These are phyloP conservation scores for Orbilia oligospora DNA, from an alignment of 2,329 filamentous ascomycete genomes.

Conservation along the genomic window DNA sequence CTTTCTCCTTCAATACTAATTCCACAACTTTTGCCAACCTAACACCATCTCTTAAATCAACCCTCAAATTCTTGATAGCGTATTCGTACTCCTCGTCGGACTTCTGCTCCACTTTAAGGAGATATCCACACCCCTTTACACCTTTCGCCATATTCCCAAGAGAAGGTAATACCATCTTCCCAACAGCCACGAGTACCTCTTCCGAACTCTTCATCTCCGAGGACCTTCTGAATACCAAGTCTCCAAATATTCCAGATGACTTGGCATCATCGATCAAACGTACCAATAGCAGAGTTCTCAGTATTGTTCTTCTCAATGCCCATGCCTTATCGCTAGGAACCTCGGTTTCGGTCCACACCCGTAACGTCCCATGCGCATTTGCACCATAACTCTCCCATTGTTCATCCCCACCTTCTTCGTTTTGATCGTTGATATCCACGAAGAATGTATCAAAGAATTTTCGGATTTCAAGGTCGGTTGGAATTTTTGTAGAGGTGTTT, in stretches of 20 bases:
- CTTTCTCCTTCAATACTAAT: constrained; percentile 66
- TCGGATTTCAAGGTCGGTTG: constrained; percentile 11
- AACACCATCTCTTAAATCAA: constrained; percentile 75
- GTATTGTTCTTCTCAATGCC: constrained; percentile 61
- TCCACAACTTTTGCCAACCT: constrained; percentile 75
- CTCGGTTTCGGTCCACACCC: constrained; percentile 61
- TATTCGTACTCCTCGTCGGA: constrained; percentile 74
- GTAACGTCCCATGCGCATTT: constrained; percentile 36
- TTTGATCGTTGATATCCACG: constrained; percentile 50
- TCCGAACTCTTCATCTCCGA: constrained; percentile 73
- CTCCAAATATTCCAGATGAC: constrained; percentile 65
- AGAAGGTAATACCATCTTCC: constrained; percentile 73
- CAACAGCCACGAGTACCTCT: constrained; percentile 71
- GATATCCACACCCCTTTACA: constrained; percentile 73
- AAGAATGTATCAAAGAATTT: constrained; percentile 62
- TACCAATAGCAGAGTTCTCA: constrained; percentile 72
- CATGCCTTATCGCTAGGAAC: constrained; percentile 68
- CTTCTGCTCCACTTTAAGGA: constrained; percentile 72
- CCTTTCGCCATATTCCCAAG: constrained; percentile 73
- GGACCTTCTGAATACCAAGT: constrained; percentile 64
- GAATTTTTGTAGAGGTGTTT: neutral
- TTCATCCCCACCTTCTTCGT: constrained; percentile 27
- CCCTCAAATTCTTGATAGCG: constrained; percentile 73
- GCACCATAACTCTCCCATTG: constrained; percentile 34
- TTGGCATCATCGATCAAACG: constrained; percentile 74